Evolutionary conservation across 352 stramenopile genomes (phyloP), one percentile per base, ranked within the genome.

Genomic region (Phytophthora kernoviae): DNA sequence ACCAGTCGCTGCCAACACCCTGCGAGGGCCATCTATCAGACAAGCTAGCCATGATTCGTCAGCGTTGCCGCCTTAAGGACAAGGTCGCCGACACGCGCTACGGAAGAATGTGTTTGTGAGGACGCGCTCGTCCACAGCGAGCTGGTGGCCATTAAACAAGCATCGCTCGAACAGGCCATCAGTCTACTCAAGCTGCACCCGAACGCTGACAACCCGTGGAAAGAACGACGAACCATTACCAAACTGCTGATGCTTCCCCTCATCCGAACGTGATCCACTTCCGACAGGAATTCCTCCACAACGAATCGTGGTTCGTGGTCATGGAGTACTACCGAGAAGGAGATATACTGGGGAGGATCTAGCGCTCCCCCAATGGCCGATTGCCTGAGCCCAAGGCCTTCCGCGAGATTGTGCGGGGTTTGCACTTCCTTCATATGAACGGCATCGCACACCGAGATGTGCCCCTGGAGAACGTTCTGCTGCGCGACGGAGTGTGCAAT

Each of bases 301-400:
- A 73, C 17, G 58, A 64, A 33, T 65, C 56, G 30, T 84, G 77
- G 77, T 77, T 62, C 47, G 53, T 90, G 11, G 73, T 85, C 30
- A 85, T 85, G 65, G 80, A 87, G 10, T 75, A 73, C 36, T 87
- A 76, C 51, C 52, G 51, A 0, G 76, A 68, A 36, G 80, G 77
- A 10, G 80, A 90, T 46, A 50, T 88, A 21, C 69, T 79, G 46
- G 32, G 54, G 1, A n/a, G 48, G 17, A 43, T 89, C 18, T 59
- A 85, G 30, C 17, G n/a, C 4, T 9, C 5, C 62, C 61, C 1
- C n/a, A 46, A 61, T 15, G 56, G 66, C 15, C 66, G 69, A 0
- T 48, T 83, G 21, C 26, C 27, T 0, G 73, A 82, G 49, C 1
- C 2, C 1, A 26, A 69, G 1, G 69, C 66, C 24, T 87, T 73